Base-by-base conservation (phyloP, 1,284 basidiomycete genomes). In the Inonotus hispidus region DNA sequence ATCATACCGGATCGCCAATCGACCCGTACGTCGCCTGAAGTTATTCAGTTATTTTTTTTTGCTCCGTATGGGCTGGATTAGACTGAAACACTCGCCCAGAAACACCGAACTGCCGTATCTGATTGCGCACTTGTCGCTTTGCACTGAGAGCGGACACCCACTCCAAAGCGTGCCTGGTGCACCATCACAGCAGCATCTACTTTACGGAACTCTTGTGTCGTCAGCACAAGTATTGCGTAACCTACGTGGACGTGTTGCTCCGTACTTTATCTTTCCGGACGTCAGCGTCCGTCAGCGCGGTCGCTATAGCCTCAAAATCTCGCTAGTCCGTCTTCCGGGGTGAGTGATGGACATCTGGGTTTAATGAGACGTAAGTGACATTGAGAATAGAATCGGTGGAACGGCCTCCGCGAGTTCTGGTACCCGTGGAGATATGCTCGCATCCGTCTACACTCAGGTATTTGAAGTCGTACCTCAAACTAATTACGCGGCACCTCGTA, bases 201-300 rank as follows among this genome's bases (percentile, higher is more conserved):
- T 95, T 19, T 92, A 95, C 70, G 94, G 94, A 41, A 90, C 87
- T 62, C 76, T 94, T 27, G 91, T 95, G 29, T 86, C 93, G 13
- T 87, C 88, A 0, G 83, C 91, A 1, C 84, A 92, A 49, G 82
- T 87, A 58, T 77, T 93, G 68, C 82, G 87, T 64, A 88, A 94
- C 70, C 78, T 86, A 45, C 84, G 90, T 70, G 91, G 91, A 46
- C 83, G 86, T 39, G 77, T 81, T 65, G 90, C 91, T 7, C 77
- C 91, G 38, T 95, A 90, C 72, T 95, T 96, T 69, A 76, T 94
- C 56, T 96, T 95, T 69, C 88, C 93, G 7, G 94, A 96, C 71
- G 89, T 93, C 66, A 92, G 90, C 69, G 83, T 96, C 59, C 82
- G 90, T 13, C 82, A 81, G 75, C 77, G 82, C 32, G 93, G 93